Evolutionary conservation across 495 filamentous ascomycete species (phyloP).

Genomic region (Hamigera avellanea): DNA sequence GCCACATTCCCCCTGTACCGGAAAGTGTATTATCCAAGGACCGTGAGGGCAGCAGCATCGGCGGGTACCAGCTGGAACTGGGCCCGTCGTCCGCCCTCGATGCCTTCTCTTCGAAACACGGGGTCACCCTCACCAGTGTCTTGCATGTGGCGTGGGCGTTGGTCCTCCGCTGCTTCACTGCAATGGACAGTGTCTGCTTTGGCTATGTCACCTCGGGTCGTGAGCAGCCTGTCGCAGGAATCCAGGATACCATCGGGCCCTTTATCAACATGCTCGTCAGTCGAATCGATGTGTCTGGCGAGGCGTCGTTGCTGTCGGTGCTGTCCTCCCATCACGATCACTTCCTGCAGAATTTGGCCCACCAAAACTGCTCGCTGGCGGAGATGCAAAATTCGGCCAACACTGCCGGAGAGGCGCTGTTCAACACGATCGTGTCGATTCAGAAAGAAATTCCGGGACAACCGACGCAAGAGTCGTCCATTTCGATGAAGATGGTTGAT

Average conservation of each 20-base stretch:
- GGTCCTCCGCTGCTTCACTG: constrained; percentile 28
- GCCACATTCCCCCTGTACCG: constrained; percentile 34
- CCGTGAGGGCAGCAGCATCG: not conserved
- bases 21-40: too few species aligned
- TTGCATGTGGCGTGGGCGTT: constrained; percentile 34
- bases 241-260: constrained; percentile 2
- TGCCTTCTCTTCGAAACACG: not conserved
- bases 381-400: constrained; percentile 26
- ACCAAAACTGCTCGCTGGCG: constrained; percentile 24
- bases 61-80: not conserved
- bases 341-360: constrained; percentile 18
- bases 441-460: too few species aligned
- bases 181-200: constrained; percentile 30
- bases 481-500: too few species aligned
- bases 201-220: constrained; percentile 24
- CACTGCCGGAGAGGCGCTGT: constrained; percentile 8
- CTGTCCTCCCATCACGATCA: constrained; percentile 18
- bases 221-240: constrained; percentile 4
- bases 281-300: constrained; percentile 11
- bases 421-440: not conserved
- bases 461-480: too few species aligned
- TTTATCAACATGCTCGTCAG: constrained; percentile 2
- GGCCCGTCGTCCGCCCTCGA: not conserved
- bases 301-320: constrained; percentile 9
- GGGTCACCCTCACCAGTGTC: constrained; percentile 6